These are phyloP conservation scores for Geum urbanum DNA, from an alignment of 306 rosid species.

Conservation along the genomic window DNA sequence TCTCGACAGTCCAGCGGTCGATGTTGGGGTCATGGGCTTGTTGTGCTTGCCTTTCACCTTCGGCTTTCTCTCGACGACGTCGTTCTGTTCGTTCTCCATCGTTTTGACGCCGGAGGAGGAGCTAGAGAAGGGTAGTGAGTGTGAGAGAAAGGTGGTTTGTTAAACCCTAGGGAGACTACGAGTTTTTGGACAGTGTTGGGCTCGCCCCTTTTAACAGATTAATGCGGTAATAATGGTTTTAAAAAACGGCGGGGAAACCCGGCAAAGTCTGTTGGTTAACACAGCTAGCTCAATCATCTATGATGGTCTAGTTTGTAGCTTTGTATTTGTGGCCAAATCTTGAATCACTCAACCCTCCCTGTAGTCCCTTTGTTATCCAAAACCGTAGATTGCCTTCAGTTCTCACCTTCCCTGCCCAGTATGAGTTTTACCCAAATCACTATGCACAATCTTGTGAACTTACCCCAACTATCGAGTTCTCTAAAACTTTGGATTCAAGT, in stretches of 20 bases:
- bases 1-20: conserved; percentile 72
- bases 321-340: too few species aligned
- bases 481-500: too few species aligned
- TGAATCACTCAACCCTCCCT: too few species aligned
- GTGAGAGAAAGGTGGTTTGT: background rate
- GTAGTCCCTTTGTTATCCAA: too few species aligned
- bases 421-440: too few species aligned
- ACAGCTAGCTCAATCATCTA: too few species aligned
- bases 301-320: too few species aligned
- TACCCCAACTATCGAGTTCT: too few species aligned
- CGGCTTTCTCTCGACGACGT: conserved; percentile 15
- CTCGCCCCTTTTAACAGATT: background rate
- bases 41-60: conserved; percentile 79
- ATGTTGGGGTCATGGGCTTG: conserved; percentile 86
- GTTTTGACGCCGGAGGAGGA: background rate
- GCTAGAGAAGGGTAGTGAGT: background rate
- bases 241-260: background rate
- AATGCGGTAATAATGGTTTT: background rate
- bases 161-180: background rate
- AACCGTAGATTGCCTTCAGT: too few species aligned
- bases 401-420: too few species aligned
- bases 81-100: conserved; percentile 16
- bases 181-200: background rate
- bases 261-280: too few species aligned
- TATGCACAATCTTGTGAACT: too few species aligned